Base-by-base conservation (phyloP, 768 basidiomycete genomes). In the Russula ochroleuca region DNA sequence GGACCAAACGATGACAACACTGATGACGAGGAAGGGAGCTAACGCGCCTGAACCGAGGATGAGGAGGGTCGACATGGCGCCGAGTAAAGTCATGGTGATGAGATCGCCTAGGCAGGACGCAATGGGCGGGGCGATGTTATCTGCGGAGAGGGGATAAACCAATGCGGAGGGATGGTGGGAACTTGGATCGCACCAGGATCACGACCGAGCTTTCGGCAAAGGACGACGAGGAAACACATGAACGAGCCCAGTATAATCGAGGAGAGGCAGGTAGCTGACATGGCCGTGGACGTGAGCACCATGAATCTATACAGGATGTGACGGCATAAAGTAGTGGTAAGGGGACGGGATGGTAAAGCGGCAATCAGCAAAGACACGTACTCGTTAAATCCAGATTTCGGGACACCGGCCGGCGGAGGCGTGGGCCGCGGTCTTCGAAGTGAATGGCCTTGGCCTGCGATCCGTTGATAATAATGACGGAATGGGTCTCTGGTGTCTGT, bases 61-160 rank as follows among this genome's bases (percentile, higher is more conserved):
- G 62, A 96, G 81, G n/a, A 84, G 64, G 2, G 88, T 81, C 7
- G 91, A 87, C n/a, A 87, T 78, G 19, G 77, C 61, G n/a, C 88
- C 91, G 31, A 98, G 77, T 59, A 98, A 85, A 63, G 85, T 80
- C 53, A 99, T 84, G 0, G 96, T 96, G 55, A 98, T 80, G 38
- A 99, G 80, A 70, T 98, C 97, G 5, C 97, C 96, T 2, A 98
- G 80, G 69, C 92, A 93, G 3, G 93, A 85, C 0, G 97, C 97
- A 10, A 98, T 80, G 0, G 97, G 94, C 0, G 97, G 92, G 1
- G 95, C 90, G 68, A 98, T 95, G 73, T 99, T 99, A 72, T 97
- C 94, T 93, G 70, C 8, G 37, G 13, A 7, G 3, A 11, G 23
- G 43, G 57, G 70, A 19, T 56, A 19, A 61, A 61, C 31, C 5